Conservation (phyloP, 768 basidiomycete genomes). For the Rhodotorula babjevae region DNA sequence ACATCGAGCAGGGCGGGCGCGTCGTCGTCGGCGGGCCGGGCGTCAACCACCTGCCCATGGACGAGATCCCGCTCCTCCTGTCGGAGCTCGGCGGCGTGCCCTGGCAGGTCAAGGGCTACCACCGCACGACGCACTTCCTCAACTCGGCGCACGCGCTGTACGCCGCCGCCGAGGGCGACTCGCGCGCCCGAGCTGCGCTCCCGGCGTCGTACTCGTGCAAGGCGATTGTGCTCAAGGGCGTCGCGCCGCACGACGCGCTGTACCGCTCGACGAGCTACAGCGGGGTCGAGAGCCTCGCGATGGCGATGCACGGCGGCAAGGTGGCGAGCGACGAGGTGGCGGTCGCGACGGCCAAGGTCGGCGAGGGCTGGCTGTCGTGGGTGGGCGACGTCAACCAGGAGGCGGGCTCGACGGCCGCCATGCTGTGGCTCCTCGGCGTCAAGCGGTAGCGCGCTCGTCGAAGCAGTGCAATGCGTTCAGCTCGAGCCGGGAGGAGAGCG, state of each 20-base stretch:
- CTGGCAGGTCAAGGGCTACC: background rate
- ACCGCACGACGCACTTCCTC: constrained; percentile 16
- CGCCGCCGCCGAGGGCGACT: background rate
- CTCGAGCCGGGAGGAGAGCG: no score
- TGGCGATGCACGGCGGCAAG: background rate
- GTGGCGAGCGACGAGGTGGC: background rate
- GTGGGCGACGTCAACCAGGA: constrained; percentile 16
- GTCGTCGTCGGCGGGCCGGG: constrained; percentile 10
- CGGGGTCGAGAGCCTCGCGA: background rate
- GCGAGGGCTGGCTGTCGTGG: constrained; percentile 6
- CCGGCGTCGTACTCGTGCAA: constrained; percentile 9
- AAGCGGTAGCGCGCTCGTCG: no score
- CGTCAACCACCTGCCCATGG: background rate
- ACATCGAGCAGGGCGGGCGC: background rate
- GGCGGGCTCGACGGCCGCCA: background rate
- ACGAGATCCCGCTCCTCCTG: background rate
- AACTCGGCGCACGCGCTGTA: constrained; percentile 4
- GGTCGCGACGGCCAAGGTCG: constrained; percentile 7
- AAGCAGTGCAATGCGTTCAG: no score
- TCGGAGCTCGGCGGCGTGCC: background rate
- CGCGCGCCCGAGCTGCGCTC: background rate
- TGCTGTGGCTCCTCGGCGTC: background rate
- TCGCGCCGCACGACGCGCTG: background rate
- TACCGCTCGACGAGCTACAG: background rate
- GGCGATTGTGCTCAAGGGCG: constrained; percentile 3